phyloP scores from a whole-genome alignment of 2,329 filamentous ascomycete genomes.

The Phoma sp. region DNA sequence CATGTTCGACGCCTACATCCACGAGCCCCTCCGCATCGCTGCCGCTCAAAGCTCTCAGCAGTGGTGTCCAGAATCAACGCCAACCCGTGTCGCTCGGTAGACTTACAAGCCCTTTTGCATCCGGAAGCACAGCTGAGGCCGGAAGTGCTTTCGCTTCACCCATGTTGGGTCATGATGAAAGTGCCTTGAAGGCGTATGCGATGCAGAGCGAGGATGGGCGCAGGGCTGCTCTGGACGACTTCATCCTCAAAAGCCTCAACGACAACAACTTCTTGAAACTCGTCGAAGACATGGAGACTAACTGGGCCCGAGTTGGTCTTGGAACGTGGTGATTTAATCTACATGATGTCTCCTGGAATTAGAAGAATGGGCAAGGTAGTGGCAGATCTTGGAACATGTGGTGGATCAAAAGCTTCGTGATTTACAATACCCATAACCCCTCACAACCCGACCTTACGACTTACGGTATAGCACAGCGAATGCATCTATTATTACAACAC shows the following conservation, averaged over 20 bases:
- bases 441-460: background rate
- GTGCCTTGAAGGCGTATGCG: conserved; percentile 43
- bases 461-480: background rate
- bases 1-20: background rate
- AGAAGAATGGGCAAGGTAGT: too few species aligned
- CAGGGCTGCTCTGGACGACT: conserved; percentile 55
- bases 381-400: conserved; percentile 1
- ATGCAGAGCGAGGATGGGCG: conserved; percentile 52
- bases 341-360: background rate
- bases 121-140: conserved; percentile 1
- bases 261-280: conserved; percentile 59
- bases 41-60: conserved; percentile 26
- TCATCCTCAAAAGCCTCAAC: conserved; percentile 59
- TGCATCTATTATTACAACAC: background rate
- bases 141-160: too few species aligned
- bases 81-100: background rate
- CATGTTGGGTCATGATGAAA: too few species aligned
- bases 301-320: conserved; percentile 52
- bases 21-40: conserved; percentile 14
- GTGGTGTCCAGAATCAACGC: conserved; percentile 12
- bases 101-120: conserved; percentile 18
- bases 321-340: conserved; percentile 15
- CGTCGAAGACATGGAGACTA: conserved; percentile 58
- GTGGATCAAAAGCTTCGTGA: conserved; percentile 5
- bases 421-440: background rate